phyloP scores from a whole-genome alignment of 169 alveolate species.

The Plasmodium sp. region DNA sequence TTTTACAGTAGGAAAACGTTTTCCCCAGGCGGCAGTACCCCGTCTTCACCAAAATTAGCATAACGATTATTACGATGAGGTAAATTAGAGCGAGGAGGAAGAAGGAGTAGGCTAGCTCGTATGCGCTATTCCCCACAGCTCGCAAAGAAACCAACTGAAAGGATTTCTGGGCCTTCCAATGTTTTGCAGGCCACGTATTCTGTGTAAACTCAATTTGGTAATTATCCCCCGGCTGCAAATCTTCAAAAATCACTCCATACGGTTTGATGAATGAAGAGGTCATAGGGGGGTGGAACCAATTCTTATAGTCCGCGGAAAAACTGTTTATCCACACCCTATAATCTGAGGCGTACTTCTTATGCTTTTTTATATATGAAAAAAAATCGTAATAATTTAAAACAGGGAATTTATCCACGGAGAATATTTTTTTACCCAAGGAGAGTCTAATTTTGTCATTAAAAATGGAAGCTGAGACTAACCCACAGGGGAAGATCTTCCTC shows the following conservation, averaged over 20 bases:
- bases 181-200: conserved; percentile 51
- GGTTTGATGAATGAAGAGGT: conserved; percentile 66
- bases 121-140: conserved; percentile 29
- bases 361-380: conserved; percentile 41
- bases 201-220: conserved; percentile 40
- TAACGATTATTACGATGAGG: conserved; percentile 4
- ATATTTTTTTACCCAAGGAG: background rate
- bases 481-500: conserved; percentile 36
- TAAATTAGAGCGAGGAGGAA: conserved; percentile 23
- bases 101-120: conserved; percentile 31
- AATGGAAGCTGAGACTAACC: conserved; percentile 27
- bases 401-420: conserved; percentile 20
- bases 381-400: conserved; percentile 45
- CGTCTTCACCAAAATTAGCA: background rate
- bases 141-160: conserved; percentile 33
- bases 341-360: conserved; percentile 4
- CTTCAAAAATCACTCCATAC: conserved; percentile 41
- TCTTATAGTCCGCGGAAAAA: conserved; percentile 37
- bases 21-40: conserved; percentile 21
- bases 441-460: conserved; percentile 40
- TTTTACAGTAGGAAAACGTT: conserved; percentile 30
- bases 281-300: conserved; percentile 49
- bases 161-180: conserved; percentile 50
- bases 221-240: conserved; percentile 6
- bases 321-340: conserved; percentile 43